These are phyloP conservation scores for Hyaloscypha finlandica DNA, from an alignment of 495 filamentous ascomycete genomes.

Conservation along the genomic window DNA sequence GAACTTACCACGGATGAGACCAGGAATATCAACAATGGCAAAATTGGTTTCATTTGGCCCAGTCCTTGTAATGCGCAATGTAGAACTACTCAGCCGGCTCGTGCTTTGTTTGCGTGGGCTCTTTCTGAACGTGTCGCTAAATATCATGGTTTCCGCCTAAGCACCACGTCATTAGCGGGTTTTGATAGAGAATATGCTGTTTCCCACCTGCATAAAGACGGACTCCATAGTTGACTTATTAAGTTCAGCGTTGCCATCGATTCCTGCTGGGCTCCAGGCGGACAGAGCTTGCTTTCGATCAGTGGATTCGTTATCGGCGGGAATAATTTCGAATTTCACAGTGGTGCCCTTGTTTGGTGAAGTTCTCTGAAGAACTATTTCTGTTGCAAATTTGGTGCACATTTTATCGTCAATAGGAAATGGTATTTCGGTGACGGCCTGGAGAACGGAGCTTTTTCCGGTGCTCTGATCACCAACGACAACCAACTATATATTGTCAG, in stretches of 20 bases:
- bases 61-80: constrained; percentile 11
- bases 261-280: constrained; percentile 4
- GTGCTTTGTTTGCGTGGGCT: too few species aligned
- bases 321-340: constrained; percentile 10
- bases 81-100: constrained; percentile 9
- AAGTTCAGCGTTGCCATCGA: not conserved
- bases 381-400: constrained; percentile 60
- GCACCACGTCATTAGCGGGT: not conserved
- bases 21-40: constrained; percentile 23
- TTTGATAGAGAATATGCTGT: not conserved
- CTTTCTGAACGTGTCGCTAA: not conserved
- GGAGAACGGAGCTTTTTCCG: constrained; percentile 66
- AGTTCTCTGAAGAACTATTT: constrained; percentile 47
- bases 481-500: constrained; percentile 64
- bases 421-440: constrained; percentile 62
- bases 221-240: constrained; percentile 7
- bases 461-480: constrained; percentile 58
- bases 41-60: constrained; percentile 22
- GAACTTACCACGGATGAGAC: constrained; percentile 15
- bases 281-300: not conserved
- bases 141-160: constrained; percentile 17
- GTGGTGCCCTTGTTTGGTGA: not conserved
- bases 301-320: not conserved
- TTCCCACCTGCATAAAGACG: constrained; percentile 12
- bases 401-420: constrained; percentile 55